Percentiles rank a stretch among this genome's conserved stretches.
Evolutionary conservation across 768 basidiomycete genomes (phyloP).

Genomic region (Suillus clintonianus): DNA sequence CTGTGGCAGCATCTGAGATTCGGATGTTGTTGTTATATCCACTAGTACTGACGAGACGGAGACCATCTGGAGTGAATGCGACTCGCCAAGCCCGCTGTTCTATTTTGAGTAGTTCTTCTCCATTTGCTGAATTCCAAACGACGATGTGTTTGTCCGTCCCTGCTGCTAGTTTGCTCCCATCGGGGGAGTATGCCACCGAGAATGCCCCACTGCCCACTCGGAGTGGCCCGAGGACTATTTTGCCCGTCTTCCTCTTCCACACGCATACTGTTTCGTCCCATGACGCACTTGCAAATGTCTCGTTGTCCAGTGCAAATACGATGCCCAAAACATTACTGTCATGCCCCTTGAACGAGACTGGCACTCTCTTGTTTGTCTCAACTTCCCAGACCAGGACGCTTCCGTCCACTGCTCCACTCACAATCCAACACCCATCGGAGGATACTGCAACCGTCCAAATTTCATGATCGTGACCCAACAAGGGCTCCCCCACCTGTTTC

Average conservation of each 20-base stretch:
- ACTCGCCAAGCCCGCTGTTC: neutral
- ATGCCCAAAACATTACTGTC: fast-evolving
- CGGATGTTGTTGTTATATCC: too few relatives aligned
- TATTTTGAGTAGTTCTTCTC: neutral
- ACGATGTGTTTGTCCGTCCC: neutral
- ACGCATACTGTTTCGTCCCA: neutral
- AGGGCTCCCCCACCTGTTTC: neutral
- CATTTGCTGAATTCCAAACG: neutral
- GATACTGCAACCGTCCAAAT: neutral
- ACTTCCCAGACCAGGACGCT: neutral
- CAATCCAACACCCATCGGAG: neutral
- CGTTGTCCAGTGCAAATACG: neutral
- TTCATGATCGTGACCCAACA: neutral
- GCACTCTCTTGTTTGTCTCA: neutral
- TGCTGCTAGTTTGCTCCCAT: neutral
- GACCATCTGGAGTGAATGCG: too few relatives aligned
- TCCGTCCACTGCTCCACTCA: neutral
- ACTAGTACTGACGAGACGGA: too few relatives aligned
- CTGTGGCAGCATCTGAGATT: too few relatives aligned
- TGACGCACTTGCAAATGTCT: neutral
- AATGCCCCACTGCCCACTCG: fast-evolving
- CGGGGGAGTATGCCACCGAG: neutral
- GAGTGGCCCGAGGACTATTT: neutral
- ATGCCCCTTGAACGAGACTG: neutral
- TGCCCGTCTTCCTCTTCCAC: neutral